Base-by-base conservation (phyloP, 2,329 filamentous ascomycete species). In the Penicillium sp. region DNA sequence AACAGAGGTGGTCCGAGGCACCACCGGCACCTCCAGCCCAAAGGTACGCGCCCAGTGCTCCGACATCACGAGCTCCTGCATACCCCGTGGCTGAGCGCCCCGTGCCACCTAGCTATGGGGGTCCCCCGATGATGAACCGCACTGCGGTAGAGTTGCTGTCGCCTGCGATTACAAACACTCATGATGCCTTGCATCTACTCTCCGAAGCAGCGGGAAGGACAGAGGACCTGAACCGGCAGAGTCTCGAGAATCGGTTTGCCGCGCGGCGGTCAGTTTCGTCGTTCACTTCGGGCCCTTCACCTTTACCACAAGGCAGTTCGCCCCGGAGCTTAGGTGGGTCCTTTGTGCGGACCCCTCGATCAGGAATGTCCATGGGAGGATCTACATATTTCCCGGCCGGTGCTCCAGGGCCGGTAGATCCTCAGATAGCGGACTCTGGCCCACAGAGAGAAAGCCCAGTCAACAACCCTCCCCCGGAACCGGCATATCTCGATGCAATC, bases 141-240 rank as follows among this genome's bases (percentile, higher is more conserved):
- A 81, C 82, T n/a, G 79, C 82, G 3, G 81, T 81, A 2, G 79
- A 83, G 45, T 69, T 87, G 60, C 78, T 86, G 61, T 80, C 79
- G 36, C 77, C 79, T 51, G 89, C 90, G 62, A 86, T 97, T 41
- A 96, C 92, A 72, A 92, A 91, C 34, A 91, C 90, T 3, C 92
- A 96, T 67, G 93, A 97, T 76, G 93, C 93, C 23, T 80, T 97
- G 44, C 91, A 96, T 71, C 79, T 97, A 53, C 81, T 97, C 14
- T 95, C 95, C 68, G 92, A 96, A 75, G 93, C 92, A 18, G 91
- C 82, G 2, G 78, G 77, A 7, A 71, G 77, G 50, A 81, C 77
- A 16, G 78, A 76, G 55, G 77, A 80, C 58, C 68, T 79, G 23
- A 73, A 76, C 48, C 76, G 78, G 51, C 77, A 78, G 58, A 74